Evolutionary conservation across 495 filamentous ascomycete genomes (phyloP).

Genomic region (Margaritispora aquatica): DNA sequence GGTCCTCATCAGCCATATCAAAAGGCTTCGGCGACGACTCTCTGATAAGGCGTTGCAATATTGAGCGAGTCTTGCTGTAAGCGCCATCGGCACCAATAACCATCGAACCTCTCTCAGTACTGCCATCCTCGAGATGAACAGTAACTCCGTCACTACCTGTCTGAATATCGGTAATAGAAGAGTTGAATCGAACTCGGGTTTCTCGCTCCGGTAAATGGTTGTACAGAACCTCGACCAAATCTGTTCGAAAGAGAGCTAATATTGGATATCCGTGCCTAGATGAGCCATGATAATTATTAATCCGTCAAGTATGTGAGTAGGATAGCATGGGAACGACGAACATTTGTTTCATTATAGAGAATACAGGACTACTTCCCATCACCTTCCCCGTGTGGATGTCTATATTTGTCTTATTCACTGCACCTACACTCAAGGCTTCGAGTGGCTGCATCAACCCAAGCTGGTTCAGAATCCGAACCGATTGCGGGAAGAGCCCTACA

Average conservation of each 20-base stretch:
- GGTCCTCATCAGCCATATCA: conserved; percentile 2
- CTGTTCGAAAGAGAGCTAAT: background rate
- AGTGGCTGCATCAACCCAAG: conserved; percentile 2
- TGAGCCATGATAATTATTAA: background rate
- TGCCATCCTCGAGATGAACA: conserved; percentile 1
- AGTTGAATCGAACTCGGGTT: conserved; percentile 3
- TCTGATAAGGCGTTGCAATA: conserved; percentile 3
- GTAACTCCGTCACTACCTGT: conserved; percentile 3
- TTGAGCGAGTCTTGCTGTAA: conserved; percentile 2
- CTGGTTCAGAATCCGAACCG: conserved; percentile 4
- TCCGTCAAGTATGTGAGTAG: background rate
- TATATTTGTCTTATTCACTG: conserved; percentile 3
- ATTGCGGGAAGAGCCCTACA: conserved; percentile 5
- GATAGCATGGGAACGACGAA: background rate
- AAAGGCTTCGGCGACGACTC: conserved; percentile 2
- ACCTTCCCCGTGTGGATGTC: background rate
- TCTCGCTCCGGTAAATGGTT: conserved; percentile 2
- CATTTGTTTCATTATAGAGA: background rate
- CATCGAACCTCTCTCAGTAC: conserved; percentile 2
- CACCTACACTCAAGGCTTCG: conserved; percentile 2
- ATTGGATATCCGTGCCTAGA: conserved; percentile 3
- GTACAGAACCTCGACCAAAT: background rate
- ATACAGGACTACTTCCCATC: conserved; percentile 2
- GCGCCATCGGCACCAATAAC: conserved; percentile 3
- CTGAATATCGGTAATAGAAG: conserved; percentile 1